Percentiles rank a stretch among this genome's conserved stretches.
Conservation (phyloP, 768 basidiomycete genomes). For the Artomyces pyxidatus region DNA sequence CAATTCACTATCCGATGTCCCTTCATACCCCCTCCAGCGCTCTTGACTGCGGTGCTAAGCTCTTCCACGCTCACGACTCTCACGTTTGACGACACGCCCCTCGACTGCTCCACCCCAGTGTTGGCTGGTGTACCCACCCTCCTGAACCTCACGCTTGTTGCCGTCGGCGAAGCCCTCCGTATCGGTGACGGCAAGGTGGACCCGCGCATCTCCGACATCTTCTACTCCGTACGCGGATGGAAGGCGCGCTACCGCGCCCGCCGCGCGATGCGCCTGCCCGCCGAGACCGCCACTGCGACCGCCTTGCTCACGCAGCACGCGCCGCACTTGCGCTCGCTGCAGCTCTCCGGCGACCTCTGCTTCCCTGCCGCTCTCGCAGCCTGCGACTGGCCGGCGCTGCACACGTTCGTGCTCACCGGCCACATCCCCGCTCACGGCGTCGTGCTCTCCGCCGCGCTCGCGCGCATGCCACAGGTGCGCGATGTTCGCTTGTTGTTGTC, state of each 20-base stretch:
- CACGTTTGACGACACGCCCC: conserved; percentile 25
- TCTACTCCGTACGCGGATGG: conserved; percentile 29
- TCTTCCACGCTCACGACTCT: conserved; percentile 23
- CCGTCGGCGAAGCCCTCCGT: conserved; percentile 28
- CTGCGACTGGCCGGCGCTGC: conserved; percentile 23
- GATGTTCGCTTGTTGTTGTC: conserved; percentile 27
- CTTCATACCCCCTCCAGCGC: conserved; percentile 24
- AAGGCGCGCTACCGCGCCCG: conserved; percentile 28
- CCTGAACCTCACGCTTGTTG: conserved; percentile 18
- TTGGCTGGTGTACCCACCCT: neutral
- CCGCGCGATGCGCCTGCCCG: conserved; percentile 21
- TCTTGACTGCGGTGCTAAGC: conserved; percentile 23
- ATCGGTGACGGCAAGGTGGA: conserved; percentile 28
- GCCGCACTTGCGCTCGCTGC: conserved; percentile 22
- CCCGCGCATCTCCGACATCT: conserved; percentile 24
- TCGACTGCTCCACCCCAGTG: conserved; percentile 16
- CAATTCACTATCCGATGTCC: conserved; percentile 24
- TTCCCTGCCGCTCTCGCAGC: conserved; percentile 21
- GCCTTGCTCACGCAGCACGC: conserved; percentile 26
- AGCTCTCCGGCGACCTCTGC: conserved; percentile 25
- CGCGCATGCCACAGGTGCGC: conserved; percentile 23
- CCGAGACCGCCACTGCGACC: conserved; percentile 23
- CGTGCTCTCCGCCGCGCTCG: conserved; percentile 22
- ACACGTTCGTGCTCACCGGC: conserved; percentile 26
- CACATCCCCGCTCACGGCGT: conserved; percentile 12